These are phyloP conservation scores for Brettanomyces anomalus DNA, from an alignment of 805 yeast species.

Conservation along the genomic window DNA sequence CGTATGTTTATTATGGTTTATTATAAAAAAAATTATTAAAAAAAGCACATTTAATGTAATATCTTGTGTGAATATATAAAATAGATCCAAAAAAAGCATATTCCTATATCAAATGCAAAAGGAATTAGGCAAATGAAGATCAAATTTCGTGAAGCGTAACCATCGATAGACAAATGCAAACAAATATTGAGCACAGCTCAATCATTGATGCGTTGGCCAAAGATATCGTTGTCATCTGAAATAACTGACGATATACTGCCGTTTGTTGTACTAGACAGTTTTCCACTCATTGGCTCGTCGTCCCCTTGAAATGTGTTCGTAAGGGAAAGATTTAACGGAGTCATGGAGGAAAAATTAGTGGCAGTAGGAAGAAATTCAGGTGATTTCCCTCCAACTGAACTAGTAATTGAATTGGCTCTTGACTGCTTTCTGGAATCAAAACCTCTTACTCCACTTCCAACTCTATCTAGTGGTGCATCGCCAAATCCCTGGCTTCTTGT, in stretches of 20 bases:
- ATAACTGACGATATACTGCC: neutral
- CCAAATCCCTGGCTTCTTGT: neutral
- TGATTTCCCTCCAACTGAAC: slow-evolving; percentile 23
- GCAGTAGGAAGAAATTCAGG: slow-evolving; percentile 28
- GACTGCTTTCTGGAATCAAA: neutral
- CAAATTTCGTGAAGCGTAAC: too few relatives aligned
- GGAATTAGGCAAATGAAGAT: too few relatives aligned
- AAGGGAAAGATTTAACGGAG: slow-evolving; percentile 24
- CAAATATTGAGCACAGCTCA: too few relatives aligned
- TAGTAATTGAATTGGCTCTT: neutral
- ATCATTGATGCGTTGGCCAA: neutral
- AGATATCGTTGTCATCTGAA: slow-evolving; percentile 1
- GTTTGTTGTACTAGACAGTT: neutral
- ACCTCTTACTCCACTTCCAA: neutral
- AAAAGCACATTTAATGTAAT: too few relatives aligned
- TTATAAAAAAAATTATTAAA: too few relatives aligned
- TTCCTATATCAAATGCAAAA: too few relatives aligned
- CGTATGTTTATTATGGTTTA: too few relatives aligned
- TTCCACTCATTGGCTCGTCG: too few relatives aligned
- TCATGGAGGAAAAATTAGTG: slow-evolving; percentile 28
- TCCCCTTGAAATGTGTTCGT: slow-evolving; percentile 4
- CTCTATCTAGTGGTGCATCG: neutral
- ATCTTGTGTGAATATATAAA: too few relatives aligned
- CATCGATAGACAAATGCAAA: too few relatives aligned
- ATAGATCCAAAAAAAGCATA: too few relatives aligned